phyloP scores from a whole-genome alignment of 1,139 yeast species.

The Pichia cactophila region DNA sequence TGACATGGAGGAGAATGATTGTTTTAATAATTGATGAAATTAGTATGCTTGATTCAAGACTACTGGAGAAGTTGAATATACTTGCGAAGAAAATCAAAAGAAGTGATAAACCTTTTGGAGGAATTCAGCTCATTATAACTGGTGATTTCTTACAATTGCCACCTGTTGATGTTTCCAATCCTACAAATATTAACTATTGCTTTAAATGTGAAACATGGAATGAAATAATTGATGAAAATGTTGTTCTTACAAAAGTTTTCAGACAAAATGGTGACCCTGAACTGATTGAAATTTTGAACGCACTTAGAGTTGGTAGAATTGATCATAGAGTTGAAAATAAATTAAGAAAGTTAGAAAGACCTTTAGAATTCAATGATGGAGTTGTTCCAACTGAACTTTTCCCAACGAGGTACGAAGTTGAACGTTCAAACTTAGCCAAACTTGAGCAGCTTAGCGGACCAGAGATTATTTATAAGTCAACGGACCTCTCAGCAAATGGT shows the following conservation, averaged over 20 bases:
- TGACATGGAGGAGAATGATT: constrained; percentile 47
- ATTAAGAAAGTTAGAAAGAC: constrained; percentile 45
- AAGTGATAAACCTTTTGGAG: constrained; percentile 60
- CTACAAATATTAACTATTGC: constrained; percentile 34
- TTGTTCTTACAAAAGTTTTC: constrained; percentile 56
- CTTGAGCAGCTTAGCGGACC: constrained; percentile 40
- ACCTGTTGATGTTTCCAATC: constrained; percentile 50
- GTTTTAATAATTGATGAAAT: constrained; percentile 75
- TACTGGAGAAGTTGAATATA: constrained; percentile 57
- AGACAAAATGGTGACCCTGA: constrained; percentile 65
- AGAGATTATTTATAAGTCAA: constrained; percentile 35
- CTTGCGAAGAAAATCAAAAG: constrained; percentile 49
- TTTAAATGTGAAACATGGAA: constrained; percentile 57
- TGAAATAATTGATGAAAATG: constrained; percentile 44
- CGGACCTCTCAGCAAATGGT: constrained; percentile 34
- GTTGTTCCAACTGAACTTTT: constrained; percentile 75
- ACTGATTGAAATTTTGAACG: constrained; percentile 66
- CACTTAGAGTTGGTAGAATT: constrained; percentile 60
- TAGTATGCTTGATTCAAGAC: constrained; percentile 69
- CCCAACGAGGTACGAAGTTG: constrained; percentile 72
- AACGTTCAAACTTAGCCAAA: constrained; percentile 52
- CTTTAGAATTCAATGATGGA: constrained; percentile 58
- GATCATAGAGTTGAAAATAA: constrained; percentile 36
- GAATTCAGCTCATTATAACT: constrained; percentile 67
- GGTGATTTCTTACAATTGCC: constrained; percentile 88